phyloP scores from a whole-genome alignment of 2,329 filamentous ascomycete species.

The Magnaporthiopsis poae region DNA sequence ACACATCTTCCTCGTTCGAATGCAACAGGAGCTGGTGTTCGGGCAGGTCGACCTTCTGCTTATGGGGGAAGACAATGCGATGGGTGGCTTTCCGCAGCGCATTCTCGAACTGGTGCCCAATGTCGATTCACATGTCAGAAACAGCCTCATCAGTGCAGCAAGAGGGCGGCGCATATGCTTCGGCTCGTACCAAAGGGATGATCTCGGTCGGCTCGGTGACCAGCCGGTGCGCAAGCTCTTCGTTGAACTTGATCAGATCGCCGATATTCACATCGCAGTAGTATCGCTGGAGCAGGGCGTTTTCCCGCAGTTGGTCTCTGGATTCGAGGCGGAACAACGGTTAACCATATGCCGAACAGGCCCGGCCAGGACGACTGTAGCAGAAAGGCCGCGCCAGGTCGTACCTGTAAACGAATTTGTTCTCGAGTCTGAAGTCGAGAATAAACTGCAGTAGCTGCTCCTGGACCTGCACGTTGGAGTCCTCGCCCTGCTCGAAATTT shows the following conservation, averaged over 20 bases:
- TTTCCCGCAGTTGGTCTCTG: constrained; percentile 91
- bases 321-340: constrained; percentile 19
- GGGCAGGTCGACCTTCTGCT: constrained; percentile 58
- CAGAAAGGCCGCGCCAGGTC: constrained; percentile 10
- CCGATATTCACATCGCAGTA: constrained; percentile 94
- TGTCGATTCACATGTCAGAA: neutral
- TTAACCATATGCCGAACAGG: neutral
- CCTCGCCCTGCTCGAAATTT: constrained; percentile 54
- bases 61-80: constrained; percentile 78
- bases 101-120: constrained; percentile 64
- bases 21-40: constrained; percentile 92
- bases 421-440: constrained; percentile 86
- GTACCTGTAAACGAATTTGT: constrained; percentile 87
- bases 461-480: constrained; percentile 64
- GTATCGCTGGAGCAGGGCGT: constrained; percentile 86
- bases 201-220: constrained; percentile 85
- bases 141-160: neutral
- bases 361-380: neutral
- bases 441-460: constrained; percentile 80
- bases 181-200: constrained; percentile 67
- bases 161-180: neutral
- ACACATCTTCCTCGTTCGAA: constrained; percentile 80
- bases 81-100: constrained; percentile 87
- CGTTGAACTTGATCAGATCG: constrained; percentile 90
- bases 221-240: constrained; percentile 83